Percentiles rank a stretch among this genome's conserved stretches.
Evolutionary conservation across 179 eudicot species (phyloP).

Genomic region (Drosera spatulata): DNA sequence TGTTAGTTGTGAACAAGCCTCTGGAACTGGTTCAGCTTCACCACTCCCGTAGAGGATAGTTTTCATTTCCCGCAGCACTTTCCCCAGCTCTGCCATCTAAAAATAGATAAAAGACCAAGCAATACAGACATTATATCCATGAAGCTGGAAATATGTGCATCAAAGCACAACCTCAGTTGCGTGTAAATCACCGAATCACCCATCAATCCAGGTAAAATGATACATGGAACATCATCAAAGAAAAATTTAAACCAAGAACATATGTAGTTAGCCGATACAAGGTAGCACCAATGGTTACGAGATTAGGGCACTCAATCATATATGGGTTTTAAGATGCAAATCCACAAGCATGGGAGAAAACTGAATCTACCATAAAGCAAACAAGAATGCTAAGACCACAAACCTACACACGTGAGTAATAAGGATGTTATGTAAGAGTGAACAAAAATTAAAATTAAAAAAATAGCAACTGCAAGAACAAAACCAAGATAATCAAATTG

Average conservation of each 20-base stretch:
- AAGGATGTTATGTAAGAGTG: neutral
- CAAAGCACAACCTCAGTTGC: neutral
- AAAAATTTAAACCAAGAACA: too few relatives aligned
- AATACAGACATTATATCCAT: neutral
- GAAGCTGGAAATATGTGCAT: slow-evolving; percentile 2
- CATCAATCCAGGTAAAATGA: too few relatives aligned
- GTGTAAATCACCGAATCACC: too few relatives aligned
- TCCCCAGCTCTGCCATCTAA: slow-evolving; percentile 46
- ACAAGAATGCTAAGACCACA: neutral
- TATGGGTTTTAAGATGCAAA: too few relatives aligned
- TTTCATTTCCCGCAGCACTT: slow-evolving; percentile 30
- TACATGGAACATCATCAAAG: too few relatives aligned
- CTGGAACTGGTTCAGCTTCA: slow-evolving; percentile 56
- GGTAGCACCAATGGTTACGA: too few relatives aligned
- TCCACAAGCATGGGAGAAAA: too few relatives aligned
- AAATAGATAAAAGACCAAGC: neutral
- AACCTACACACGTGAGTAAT: neutral
- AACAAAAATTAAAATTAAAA: too few relatives aligned
- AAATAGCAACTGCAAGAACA: neutral
- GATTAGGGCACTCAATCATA: too few relatives aligned
- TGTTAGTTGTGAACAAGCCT: slow-evolving; percentile 68
- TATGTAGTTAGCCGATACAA: too few relatives aligned
- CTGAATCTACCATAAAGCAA: neutral
- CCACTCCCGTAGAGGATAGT: too few relatives aligned
- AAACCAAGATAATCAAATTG: too few relatives aligned